Conservation (phyloP, 768 basidiomycete species). For the Tulasnella sp. region DNA sequence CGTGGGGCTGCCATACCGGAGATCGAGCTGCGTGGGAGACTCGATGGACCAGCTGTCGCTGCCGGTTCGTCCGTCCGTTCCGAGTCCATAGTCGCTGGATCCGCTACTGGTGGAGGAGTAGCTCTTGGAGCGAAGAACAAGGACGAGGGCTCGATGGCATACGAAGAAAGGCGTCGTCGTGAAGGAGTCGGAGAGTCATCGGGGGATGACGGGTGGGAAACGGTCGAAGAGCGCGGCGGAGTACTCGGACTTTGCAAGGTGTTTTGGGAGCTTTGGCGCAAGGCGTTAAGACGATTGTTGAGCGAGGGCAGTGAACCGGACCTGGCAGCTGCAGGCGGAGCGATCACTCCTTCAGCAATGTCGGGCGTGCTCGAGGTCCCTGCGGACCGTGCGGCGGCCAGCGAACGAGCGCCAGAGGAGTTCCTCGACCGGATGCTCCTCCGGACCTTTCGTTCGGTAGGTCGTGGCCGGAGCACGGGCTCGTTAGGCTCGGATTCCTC, state of each 20-base stretch:
- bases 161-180: constrained; percentile 1
- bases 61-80: background rate
- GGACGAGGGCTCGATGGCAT: constrained; percentile 2
- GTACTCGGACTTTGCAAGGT: constrained; percentile 3
- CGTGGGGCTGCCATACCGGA: background rate
- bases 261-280: constrained; percentile 6
- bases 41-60: background rate
- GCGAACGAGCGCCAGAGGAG: constrained; percentile 8
- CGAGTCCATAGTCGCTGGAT: background rate
- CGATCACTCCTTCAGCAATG: background rate
- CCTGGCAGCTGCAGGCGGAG: background rate
- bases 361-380: background rate
- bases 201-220: constrained; percentile 12
- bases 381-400: background rate
- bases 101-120: background rate
- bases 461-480: background rate
- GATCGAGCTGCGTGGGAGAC: background rate
- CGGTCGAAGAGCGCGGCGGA: constrained; percentile 1
- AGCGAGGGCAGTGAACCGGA: background rate
- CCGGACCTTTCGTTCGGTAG: background rate
- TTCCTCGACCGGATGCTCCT: background rate
- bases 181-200: background rate
- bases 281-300: background rate
- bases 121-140: constrained; percentile 24
- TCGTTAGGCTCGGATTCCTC: background rate